Base-by-base conservation (phyloP, 2,329 filamentous ascomycete genomes). In the Boeremia lycopersici region DNA sequence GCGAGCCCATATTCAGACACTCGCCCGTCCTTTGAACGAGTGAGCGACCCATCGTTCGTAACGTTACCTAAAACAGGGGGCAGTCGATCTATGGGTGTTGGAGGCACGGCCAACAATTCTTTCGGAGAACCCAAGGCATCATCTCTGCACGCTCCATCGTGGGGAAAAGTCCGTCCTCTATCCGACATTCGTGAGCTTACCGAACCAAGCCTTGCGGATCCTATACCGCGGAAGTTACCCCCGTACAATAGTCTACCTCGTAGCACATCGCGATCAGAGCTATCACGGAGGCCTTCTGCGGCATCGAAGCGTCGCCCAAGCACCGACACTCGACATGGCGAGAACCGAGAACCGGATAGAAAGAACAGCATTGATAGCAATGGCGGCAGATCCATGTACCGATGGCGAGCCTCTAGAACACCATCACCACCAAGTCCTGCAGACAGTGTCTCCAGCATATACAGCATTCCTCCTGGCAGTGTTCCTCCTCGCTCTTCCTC, bases 161-260 rank as follows among this genome's bases (percentile, higher is more conserved):
- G 71, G 70, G 70, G 72, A 8, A 69, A 73, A 44, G 62, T 72
- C 36, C 75, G 79, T 40, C 78, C 79, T 39, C 64, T 81, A 26
- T 81, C 79, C 38, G 79, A 81, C 59, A 81, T 81, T 52, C 76
- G 78, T 56, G 79, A 81, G 60, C 69, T 80, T 59, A 81, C 78
- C 10, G 79, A 81, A 62, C 78, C 79, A 26, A 80, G 77, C 57
- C 62, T 81, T 19, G 73, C 73, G 15, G 77, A 80, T 11, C 60
- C 69, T 1, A 62, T 71, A 51, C 69, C 70, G 17, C 65, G 61
- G 42, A 70, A 67, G 31, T 62, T 67, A 23, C 54, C 66, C 25
- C 61, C 64, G 10, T 66, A 69, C 10, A 29, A 31, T 19, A 57
- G 51, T 34, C 42, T 68, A 7, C 52, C 49, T 35, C 63, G 60